A percentile compares a stretch with the other conserved stretches of the same genome.
phyloP scores from a whole-genome alignment of 441 rosid species.

The Populus hybrid region DNA sequence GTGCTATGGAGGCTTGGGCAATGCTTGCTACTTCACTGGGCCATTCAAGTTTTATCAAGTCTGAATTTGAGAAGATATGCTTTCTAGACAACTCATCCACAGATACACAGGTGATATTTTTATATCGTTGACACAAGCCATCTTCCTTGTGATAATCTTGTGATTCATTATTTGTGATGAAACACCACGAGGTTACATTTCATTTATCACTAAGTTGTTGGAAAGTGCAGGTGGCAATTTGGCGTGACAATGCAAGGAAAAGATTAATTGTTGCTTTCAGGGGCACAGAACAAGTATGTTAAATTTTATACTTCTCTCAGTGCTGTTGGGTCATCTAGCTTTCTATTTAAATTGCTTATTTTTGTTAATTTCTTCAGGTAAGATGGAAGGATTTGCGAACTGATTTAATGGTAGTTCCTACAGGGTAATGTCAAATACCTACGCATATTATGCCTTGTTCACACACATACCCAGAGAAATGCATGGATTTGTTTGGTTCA shows the following conservation, averaged over 20 bases:
- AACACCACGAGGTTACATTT: slow-evolving; percentile 3
- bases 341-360: slow-evolving; percentile 18
- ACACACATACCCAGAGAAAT: not conserved
- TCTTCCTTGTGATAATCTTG: slow-evolving; percentile 2
- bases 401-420: slow-evolving; percentile 84
- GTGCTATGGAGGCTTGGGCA: slow-evolving; percentile 99
- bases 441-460: slow-evolving; percentile 1
- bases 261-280: slow-evolving; percentile 90
- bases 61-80: slow-evolving; percentile 94
- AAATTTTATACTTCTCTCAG: slow-evolving; percentile 21
- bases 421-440: slow-evolving; percentile 59
- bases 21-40: slow-evolving; percentile 95
- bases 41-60: slow-evolving; percentile 93
- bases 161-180: not conserved
- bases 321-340: slow-evolving; percentile 12
- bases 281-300: slow-evolving; percentile 91
- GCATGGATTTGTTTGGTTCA: not conserved
- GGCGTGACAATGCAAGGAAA: slow-evolving; percentile 85
- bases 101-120: slow-evolving; percentile 72
- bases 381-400: slow-evolving; percentile 94
- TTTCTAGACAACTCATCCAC: slow-evolving; percentile 79
- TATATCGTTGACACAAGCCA: slow-evolving; percentile 7
- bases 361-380: slow-evolving; percentile 45
- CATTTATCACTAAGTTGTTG: slow-evolving; percentile 22
- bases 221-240: slow-evolving; percentile 73